phyloP scores from a whole-genome alignment of 176 grass and related monocot genomes.

The Aechmea fasciata region DNA sequence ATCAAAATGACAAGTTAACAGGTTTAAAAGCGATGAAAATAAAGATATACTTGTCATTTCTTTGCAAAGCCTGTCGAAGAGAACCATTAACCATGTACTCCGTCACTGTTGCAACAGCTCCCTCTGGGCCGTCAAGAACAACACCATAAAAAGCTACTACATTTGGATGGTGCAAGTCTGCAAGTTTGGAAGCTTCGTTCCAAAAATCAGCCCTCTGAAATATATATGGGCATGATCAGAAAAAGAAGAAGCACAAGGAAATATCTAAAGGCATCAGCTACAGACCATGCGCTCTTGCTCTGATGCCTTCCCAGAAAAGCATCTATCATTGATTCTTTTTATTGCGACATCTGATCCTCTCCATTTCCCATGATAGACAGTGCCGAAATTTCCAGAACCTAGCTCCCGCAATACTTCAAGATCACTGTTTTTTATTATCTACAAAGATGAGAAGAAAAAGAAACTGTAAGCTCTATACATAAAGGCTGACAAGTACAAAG shows the following conservation, averaged over 20 bases:
- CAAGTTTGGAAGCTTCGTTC: conserved; percentile 85
- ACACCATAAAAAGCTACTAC: conserved; percentile 97
- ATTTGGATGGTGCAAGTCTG: conserved; percentile 95
- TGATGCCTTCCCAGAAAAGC: conserved; percentile 80
- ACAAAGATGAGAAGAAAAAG: conserved; percentile 13
- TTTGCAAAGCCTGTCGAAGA: conserved; percentile 82
- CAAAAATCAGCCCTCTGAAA: conserved; percentile 79
- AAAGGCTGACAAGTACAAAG: background rate
- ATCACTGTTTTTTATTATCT: conserved; percentile 96
- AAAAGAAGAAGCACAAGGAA: conserved; percentile 3
- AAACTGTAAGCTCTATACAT: background rate
- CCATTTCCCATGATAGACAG: conserved; percentile 99
- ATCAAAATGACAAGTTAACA: conserved; percentile 10
- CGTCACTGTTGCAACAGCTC: conserved; percentile 90
- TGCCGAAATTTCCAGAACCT: conserved; percentile 91
- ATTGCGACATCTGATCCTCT: conserved; percentile 91
- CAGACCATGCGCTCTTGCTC: conserved; percentile 80
- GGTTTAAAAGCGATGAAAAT: conserved; percentile 1
- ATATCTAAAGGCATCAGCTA: background rate
- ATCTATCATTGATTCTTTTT: conserved; percentile 93
- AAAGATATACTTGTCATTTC: conserved; percentile 75
- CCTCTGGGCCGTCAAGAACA: conserved; percentile 75
- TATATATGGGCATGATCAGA: conserved; percentile 16
- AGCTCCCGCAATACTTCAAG: conserved; percentile 90
- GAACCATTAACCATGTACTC: conserved; percentile 99